Evolutionary conservation across 345 rosid genomes (phyloP).

Genomic region (Erodium maritimum): DNA sequence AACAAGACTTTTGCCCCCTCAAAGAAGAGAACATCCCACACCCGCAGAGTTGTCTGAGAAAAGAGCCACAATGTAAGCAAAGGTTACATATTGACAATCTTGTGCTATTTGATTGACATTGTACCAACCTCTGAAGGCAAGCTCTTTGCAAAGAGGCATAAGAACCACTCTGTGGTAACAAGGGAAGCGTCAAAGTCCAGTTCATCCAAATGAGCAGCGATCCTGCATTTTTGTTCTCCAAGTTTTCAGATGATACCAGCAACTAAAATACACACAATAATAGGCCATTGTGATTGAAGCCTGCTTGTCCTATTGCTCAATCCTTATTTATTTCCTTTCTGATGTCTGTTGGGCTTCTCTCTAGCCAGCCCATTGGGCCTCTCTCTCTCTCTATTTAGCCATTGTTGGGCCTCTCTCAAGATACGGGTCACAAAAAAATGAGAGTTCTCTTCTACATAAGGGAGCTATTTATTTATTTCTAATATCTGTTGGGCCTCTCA

Average conservation of each 20-base stretch:
- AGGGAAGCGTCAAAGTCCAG: constrained; percentile 94
- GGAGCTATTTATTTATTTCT: too few relatives aligned
- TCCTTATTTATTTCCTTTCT: too few relatives aligned
- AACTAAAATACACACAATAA: too few relatives aligned
- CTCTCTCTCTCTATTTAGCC: too few relatives aligned
- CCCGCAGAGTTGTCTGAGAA: constrained; percentile 81
- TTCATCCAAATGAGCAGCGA: constrained; percentile 80
- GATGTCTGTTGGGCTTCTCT: too few relatives aligned
- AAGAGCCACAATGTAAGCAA: background rate
- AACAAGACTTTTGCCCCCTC: constrained; percentile 99
- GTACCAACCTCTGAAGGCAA: constrained; percentile 87
- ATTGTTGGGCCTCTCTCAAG: too few relatives aligned
- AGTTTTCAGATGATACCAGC: background rate
- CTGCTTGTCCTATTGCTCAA: too few relatives aligned
- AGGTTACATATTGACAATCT: background rate
- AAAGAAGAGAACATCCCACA: constrained; percentile 96
- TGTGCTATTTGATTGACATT: background rate
- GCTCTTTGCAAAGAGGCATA: constrained; percentile 97
- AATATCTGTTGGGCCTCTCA: too few relatives aligned
- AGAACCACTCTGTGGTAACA: constrained; percentile 98
- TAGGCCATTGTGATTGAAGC: too few relatives aligned
- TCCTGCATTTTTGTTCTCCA: constrained; percentile 34
- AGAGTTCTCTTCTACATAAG: too few relatives aligned
- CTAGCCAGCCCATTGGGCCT: too few relatives aligned
- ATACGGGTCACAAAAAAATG: too few relatives aligned